A percentile compares a stretch with the other conserved stretches of the same genome.
These are phyloP conservation scores for Fusarium continuum DNA, from an alignment of 2,329 filamentous ascomycete species.

Conservation along the genomic window DNA sequence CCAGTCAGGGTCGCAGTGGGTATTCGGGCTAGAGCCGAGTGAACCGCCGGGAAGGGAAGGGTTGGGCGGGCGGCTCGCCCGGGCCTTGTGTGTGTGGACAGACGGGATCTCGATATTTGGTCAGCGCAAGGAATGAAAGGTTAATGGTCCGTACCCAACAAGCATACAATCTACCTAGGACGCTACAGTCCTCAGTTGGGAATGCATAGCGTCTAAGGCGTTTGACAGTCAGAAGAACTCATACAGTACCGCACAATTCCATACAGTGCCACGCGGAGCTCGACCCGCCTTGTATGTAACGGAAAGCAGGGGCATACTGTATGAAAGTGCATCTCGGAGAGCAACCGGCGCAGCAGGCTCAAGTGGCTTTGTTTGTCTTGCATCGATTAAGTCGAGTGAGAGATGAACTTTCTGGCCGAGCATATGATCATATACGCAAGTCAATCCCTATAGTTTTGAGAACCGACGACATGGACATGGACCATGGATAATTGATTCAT, in stretches of 20 bases:
- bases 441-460: slow-evolving; percentile 15
- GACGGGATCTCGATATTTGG: slow-evolving; percentile 44
- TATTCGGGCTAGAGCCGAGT: slow-evolving; percentile 52
- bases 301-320: slow-evolving; percentile 29
- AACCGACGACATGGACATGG: slow-evolving; percentile 32
- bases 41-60: slow-evolving; percentile 49
- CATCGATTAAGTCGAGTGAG: slow-evolving; percentile 27
- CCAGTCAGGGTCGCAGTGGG: slow-evolving; percentile 47
- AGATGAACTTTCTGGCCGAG: slow-evolving; percentile 27
- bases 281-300: slow-evolving; percentile 42
- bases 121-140: slow-evolving; percentile 28
- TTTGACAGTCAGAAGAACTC: slow-evolving; percentile 1
- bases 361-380: slow-evolving; percentile 17
- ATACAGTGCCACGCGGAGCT: slow-evolving; percentile 25
- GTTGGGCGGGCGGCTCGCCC: slow-evolving; percentile 35
- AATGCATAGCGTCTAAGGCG: not conserved
- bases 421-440: slow-evolving; percentile 24
- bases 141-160: slow-evolving; percentile 4
- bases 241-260: slow-evolving; percentile 6
- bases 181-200: slow-evolving; percentile 1
- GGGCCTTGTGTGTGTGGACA: slow-evolving; percentile 28
- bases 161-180: not conserved
- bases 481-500: slow-evolving; percentile 9
- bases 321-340: slow-evolving; percentile 15
- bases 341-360: slow-evolving; percentile 21